phyloP scores from a whole-genome alignment of 768 basidiomycete genomes.

The Psilocybe cubensis region DNA sequence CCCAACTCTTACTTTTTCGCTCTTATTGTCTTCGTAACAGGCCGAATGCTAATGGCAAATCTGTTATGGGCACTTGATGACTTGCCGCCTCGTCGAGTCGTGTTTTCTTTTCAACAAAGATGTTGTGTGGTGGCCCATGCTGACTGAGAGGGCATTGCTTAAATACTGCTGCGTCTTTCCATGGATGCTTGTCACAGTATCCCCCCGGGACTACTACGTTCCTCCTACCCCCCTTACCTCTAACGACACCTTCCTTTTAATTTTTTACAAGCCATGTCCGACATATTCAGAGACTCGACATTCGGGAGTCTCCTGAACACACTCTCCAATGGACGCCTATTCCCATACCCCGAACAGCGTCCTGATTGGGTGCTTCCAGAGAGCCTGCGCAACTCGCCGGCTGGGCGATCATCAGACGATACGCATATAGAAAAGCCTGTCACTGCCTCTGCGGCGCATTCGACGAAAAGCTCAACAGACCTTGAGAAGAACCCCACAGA shows the following conservation, averaged over 20 bases:
- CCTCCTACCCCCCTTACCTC: neutral
- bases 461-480: neutral
- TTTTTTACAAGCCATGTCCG: neutral
- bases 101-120: neutral
- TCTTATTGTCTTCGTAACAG: neutral
- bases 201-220: neutral
- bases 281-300: neutral
- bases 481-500: neutral
- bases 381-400: neutral
- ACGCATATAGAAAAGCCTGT: neutral
- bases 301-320: neutral
- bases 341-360: neutral
- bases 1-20: neutral
- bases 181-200: neutral
- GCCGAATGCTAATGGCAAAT: neutral
- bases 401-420: neutral
- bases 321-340: neutral
- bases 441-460: neutral
- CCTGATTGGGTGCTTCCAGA: neutral
- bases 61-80: neutral
- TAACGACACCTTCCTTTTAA: neutral
- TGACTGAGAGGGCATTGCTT: neutral
- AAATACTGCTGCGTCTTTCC: neutral
- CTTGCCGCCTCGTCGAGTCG: neutral
- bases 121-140: neutral